These are phyloP conservation scores for Dictyostelium brefeldianum DNA, from an alignment of 78 protist species.

Conservation along the genomic window DNA sequence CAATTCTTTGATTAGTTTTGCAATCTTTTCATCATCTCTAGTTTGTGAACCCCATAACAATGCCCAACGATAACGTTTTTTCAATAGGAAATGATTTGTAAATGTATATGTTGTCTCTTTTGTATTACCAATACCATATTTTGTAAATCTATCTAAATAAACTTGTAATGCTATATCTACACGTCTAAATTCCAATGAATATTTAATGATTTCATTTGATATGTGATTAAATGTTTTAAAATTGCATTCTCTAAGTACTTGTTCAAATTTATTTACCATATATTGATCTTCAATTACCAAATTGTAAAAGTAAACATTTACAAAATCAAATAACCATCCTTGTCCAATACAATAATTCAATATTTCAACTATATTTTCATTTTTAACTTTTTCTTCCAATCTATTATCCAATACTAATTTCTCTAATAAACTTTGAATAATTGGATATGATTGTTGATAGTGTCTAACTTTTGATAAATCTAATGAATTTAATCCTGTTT, in stretches of 20 bases:
- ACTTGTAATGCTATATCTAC: not conserved
- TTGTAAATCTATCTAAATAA: not conserved
- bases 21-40: not conserved
- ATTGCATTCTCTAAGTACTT: not conserved
- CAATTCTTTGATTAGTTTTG: not conserved
- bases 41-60: not conserved
- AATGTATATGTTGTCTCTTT: not conserved
- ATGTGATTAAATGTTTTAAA: not conserved
- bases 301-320: not conserved
- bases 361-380: too few species aligned
- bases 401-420: not conserved
- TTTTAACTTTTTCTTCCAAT: too few species aligned
- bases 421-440: not conserved
- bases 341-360: too few species aligned
- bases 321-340: not conserved
- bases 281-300: not conserved
- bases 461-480: not conserved
- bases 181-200: not conserved
- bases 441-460: not conserved
- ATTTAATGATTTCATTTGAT: not conserved
- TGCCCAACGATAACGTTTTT: not conserved
- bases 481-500: not conserved
- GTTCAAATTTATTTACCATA: not conserved
- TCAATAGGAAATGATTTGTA: not conserved
- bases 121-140: not conserved